Percentiles rank a stretch among this genome's conserved stretches.
phyloP scores from a whole-genome alignment of 2,329 filamentous ascomycete genomes.

The Xylaria sp. region DNA sequence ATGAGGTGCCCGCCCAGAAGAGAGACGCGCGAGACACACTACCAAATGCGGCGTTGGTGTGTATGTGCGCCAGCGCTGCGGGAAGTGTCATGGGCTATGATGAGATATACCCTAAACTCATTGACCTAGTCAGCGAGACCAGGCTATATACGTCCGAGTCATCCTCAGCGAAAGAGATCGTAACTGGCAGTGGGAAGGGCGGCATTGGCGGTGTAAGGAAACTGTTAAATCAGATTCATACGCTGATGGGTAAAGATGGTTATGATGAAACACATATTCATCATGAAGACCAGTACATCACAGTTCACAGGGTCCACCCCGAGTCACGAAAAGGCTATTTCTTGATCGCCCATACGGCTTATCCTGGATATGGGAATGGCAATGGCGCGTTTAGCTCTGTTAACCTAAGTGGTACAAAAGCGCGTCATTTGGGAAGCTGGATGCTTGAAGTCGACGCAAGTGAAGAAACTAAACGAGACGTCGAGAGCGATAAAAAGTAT shows the following conservation, averaged over 20 bases:
- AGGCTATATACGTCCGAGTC: conserved; percentile 83
- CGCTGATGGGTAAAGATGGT: conserved; percentile 91
- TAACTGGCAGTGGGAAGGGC: conserved; percentile 75
- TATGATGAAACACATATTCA: conserved; percentile 97
- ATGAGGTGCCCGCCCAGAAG: conserved; percentile 95
- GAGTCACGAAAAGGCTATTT: conserved; percentile 94
- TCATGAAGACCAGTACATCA: conserved; percentile 95
- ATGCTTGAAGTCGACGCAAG: conserved; percentile 87
- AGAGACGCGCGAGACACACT: conserved; percentile 93
- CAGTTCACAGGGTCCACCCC: conserved; percentile 93
- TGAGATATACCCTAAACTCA: conserved; percentile 90
- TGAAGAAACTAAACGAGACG: conserved; percentile 72
- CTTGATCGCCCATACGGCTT: conserved; percentile 94
- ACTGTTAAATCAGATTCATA: conserved; percentile 93
- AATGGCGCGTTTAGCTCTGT: conserved; percentile 85
- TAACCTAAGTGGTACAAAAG: conserved; percentile 83
- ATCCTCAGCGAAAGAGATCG: conserved; percentile 69
- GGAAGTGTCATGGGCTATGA: conserved; percentile 99
- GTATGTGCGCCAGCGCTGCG: conserved; percentile 94
- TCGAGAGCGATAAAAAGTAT: conserved; percentile 74
- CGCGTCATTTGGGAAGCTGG: conserved; percentile 89
- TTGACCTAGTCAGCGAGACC: conserved; percentile 93
- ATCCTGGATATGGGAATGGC: conserved; percentile 87
- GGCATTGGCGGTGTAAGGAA: conserved; percentile 94
- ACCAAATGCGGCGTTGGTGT: conserved; percentile 91